Base-by-base conservation (phyloP, 306 rosid genomes). In the Cucurbita maxima region DNA sequence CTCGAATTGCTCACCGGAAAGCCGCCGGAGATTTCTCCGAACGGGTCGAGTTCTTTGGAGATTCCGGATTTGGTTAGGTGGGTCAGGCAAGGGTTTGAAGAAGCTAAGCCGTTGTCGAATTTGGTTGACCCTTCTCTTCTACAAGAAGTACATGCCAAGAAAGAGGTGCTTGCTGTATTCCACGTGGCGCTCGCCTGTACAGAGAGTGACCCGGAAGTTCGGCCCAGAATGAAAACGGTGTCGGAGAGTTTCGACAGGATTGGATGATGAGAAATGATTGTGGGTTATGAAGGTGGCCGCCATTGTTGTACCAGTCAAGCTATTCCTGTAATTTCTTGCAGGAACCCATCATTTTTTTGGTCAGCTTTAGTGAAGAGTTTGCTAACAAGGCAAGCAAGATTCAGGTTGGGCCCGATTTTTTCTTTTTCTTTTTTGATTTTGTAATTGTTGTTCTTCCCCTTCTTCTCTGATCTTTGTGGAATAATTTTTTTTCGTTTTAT, bases 71-170 rank as follows among this genome's bases (percentile, higher is more conserved):
- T 95, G 34, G 99, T 89, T 74, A 88, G 97, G 69, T 95, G 92
- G 96, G 96, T 95, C 41, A 87, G 85, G 77, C 89, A 89, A 81
- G 97, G 99, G 34, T 95, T 95, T 47, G 96, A 91, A 83, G 92
- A 86, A 72, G 99, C 92, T 68, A 88, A 83, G 63, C 96, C 99
- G 0, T 79, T 95, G 34, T 91, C 99, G 56, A 96, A 91, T 41
- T 86, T 95, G 90, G 97, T 95, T 3, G 99, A 95, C 58, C 96
- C 96, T 2, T 61, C 83, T 5, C 75, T 95, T 67, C 90, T 95
- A 5, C 96, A 91, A 61, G 99, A 95, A 83, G 92, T 88, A 16
- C 97, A 86, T 51, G 97, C 92, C 72, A 95, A 91, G 81, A 91
- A 95, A 75, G 99, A 91, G 58, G 99, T 95, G 40, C 76, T 95